These are phyloP conservation scores for Metschnikowia lachancei DNA, from an alignment of 805 yeast species.

Conservation along the genomic window DNA sequence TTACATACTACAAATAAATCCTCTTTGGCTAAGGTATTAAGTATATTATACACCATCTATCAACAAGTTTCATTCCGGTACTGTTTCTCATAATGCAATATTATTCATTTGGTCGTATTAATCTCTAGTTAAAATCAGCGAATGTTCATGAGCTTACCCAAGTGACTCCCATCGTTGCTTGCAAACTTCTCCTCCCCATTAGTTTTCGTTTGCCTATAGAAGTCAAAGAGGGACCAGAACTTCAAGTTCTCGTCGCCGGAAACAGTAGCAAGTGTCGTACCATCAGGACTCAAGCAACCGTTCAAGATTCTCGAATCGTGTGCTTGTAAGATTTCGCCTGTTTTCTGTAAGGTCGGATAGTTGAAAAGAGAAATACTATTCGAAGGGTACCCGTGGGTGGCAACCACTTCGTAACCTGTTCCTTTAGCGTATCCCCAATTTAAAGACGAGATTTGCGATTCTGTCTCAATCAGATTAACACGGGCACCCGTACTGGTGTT, in stretches of 20 bases:
- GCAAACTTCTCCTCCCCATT: constrained; percentile 21
- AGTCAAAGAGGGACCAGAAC: constrained; percentile 88
- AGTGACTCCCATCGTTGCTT: constrained; percentile 21
- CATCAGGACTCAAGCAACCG: constrained; percentile 87
- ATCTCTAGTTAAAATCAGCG: constrained; percentile 16
- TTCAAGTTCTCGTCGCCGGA: constrained; percentile 96
- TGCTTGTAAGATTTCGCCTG: constrained; percentile 81
- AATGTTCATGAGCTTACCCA: constrained; percentile 28
- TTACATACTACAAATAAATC: no score
- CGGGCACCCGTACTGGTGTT: constrained; percentile 88
- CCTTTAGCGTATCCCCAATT: constrained; percentile 83
- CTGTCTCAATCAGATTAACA: constrained; percentile 83
- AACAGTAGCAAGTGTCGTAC: constrained; percentile 84
- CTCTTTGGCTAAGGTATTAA: no score
- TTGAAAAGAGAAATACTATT: constrained; percentile 81
- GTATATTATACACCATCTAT: no score
- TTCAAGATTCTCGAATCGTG: constrained; percentile 86
- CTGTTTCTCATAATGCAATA: no score
- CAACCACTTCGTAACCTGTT: constrained; percentile 78
- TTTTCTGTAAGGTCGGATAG: constrained; percentile 80
- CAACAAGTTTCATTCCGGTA: no score
- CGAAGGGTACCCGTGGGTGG: constrained; percentile 91
- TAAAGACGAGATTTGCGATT: constrained; percentile 90
- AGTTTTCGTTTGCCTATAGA: constrained; percentile 26
- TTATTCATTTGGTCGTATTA: no score